Base-by-base conservation (phyloP, 352 stramenopile species). In the Phytopythium sindhum region DNA sequence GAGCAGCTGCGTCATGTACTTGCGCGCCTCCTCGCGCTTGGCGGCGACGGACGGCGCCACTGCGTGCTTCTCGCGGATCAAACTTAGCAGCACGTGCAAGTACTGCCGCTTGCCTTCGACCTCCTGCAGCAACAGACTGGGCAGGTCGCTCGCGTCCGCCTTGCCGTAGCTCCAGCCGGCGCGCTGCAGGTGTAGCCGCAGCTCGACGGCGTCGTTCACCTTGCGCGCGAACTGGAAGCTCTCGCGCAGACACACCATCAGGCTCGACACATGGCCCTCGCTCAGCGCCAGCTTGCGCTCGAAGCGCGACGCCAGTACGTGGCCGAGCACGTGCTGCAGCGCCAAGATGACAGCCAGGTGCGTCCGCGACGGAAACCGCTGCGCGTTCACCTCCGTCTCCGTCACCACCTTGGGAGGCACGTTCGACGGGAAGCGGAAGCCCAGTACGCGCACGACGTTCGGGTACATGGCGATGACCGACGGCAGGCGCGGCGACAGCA, bases 71-170 rank as follows among this genome's bases (percentile, higher is more conserved):
- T 58, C 61, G 37, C 70, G 67, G 17, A 91, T 77, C 29, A 84
- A 65, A 35, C 74, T 63, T 15, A 89, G 84, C 11, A 93, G 61
- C 29, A 93, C 81, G 26, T 89, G 85, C 1, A 90, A 57, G 59
- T 90, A 94, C 65, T 89, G 80, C 11, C 83, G 74, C 66, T 92
- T 94, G 44, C 86, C 86, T 28, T 87, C 50, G 12, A 94, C 79
- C 75, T 94, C 86, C 33, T 94, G 86, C 7, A 75, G 73, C 41
- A 94, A 44, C 55, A 94, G 63, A 60, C 84, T 91, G 0, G 85
- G 83, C 26, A 91, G 61, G 28, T 89, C 79, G 61, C 26, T 73
- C 26, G 61, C 74, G 53, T 63, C 67, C 41, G 58, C 78, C 68
- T 66, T 78, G 23, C 61, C 82, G 65, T 75, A 87, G 52, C 59